Percentiles rank a stretch among this genome's conserved stretches.
phyloP scores from a whole-genome alignment of 768 basidiomycete genomes.

The Mycena venus region DNA sequence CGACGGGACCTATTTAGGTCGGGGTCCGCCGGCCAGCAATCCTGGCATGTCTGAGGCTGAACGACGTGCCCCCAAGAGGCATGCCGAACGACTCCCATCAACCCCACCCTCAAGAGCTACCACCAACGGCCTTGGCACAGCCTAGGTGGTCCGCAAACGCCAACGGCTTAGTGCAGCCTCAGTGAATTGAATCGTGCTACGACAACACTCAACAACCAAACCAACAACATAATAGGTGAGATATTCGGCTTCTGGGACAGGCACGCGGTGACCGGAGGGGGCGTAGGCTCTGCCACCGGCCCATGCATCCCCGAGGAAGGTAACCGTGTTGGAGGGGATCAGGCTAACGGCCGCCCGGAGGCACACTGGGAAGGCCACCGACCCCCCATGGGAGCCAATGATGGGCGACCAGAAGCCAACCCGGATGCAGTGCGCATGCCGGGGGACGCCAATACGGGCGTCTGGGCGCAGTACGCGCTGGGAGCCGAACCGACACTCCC shows the following conservation, averaged over 20 bases:
- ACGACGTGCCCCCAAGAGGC: neutral
- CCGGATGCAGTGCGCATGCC: neutral
- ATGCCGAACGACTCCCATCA: neutral
- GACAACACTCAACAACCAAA: neutral
- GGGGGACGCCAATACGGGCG: neutral
- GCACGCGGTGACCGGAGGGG: neutral
- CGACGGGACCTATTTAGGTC: neutral
- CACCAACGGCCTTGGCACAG: neutral
- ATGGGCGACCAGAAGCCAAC: neutral
- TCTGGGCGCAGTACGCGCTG: neutral
- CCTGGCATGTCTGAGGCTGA: neutral
- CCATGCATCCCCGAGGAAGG: neutral
- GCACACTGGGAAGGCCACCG: neutral
- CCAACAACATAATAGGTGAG: neutral
- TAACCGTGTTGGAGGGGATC: neutral
- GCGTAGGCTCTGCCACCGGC: constrained; percentile 5
- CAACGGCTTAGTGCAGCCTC: neutral
- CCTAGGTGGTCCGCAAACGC: neutral
- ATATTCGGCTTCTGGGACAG: neutral
- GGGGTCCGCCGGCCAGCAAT: constrained; percentile 3
- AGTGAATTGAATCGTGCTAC: neutral
- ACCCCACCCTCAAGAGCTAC: neutral
- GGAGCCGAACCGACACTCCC: neutral
- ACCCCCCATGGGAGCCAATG: neutral
- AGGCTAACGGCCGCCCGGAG: neutral